Conservation (phyloP, 208 protist genomes). For the Paratrypanosoma confusum region DNA sequence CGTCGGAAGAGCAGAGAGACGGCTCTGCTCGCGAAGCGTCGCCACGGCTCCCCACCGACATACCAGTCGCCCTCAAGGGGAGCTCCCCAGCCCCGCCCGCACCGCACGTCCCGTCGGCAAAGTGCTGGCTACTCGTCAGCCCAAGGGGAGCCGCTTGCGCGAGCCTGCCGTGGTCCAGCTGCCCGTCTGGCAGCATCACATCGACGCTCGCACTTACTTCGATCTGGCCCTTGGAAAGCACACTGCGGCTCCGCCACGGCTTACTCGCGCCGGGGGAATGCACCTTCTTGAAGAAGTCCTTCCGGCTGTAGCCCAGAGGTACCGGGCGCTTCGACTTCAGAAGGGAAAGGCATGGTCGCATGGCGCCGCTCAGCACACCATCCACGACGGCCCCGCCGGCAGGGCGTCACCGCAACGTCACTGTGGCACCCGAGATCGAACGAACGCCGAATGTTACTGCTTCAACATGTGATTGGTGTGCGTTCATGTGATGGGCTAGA, state of each 20-base stretch:
- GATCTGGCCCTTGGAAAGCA: constrained; percentile 33
- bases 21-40: no score
- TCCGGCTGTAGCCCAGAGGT: constrained; percentile 55
- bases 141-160: constrained; percentile 35
- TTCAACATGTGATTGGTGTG: no score
- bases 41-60: no score
- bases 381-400: no score
- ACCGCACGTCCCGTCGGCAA: constrained; percentile 1
- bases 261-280: constrained; percentile 62
- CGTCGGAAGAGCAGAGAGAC: not conserved
- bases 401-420: no score
- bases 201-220: constrained; percentile 45
- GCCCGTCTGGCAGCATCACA: constrained; percentile 19
- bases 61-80: no score
- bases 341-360: constrained; percentile 16
- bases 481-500: no score
- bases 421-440: no score
- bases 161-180: constrained; percentile 30
- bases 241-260: constrained; percentile 58
- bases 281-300: constrained; percentile 65
- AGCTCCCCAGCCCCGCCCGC: not conserved
- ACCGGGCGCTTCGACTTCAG: constrained; percentile 26
- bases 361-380: constrained; percentile 11
- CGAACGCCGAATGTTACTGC: no score
- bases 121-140: constrained; percentile 12